Evolutionary conservation across 345 rosid species (phyloP), one percentile per base, ranked within the genome.

Genomic region (Citrus sp.): DNA sequence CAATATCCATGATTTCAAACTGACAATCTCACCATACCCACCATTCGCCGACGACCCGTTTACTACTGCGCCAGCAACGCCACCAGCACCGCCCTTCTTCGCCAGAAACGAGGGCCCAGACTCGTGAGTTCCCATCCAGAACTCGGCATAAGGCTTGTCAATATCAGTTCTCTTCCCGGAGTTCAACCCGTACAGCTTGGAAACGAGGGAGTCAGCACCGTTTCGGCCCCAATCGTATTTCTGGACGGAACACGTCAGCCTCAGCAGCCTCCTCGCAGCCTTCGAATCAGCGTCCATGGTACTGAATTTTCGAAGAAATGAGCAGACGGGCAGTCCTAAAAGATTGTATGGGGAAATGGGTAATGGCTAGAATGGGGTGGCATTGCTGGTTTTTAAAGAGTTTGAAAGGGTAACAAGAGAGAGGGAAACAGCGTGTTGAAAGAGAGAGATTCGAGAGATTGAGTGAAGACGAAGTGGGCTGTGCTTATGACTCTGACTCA

Each of bases 41-140:
- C 49, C 62, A 6, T 18, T 32, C 4, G 27, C 16, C 16, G 76
- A 69, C 61, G 59, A 77, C 62, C 89, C 93, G 79, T 87, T 86
- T 28, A 77, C 83, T 7, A 77, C 85, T 35, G 79, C 86, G 18
- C 7, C 28, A 16, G 18, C 16, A 54, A 54, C 58, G 19, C 54
- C 56, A 19, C 56, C 28, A 2, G 22, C 58, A 6, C 72, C 35
- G 21, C 35, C 25, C 35, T 22, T 32, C 0, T 73, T 63, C 21
- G 63, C 83, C 89, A 93, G 77, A 87, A 86, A 90, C 37, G 97
- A 91, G 6, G 98, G 98, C 1, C 97, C 98, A 0, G 99, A 97
- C 78, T 71, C 89, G 66, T 97, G 99, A 67, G 93, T 92, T n/a
- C 96, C 96, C 88, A 92, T 89, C 96, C 96, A 92, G 32, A 90